phyloP scores from a whole-genome alignment of 306 rosid species.

The Prinsepia uniflora region DNA sequence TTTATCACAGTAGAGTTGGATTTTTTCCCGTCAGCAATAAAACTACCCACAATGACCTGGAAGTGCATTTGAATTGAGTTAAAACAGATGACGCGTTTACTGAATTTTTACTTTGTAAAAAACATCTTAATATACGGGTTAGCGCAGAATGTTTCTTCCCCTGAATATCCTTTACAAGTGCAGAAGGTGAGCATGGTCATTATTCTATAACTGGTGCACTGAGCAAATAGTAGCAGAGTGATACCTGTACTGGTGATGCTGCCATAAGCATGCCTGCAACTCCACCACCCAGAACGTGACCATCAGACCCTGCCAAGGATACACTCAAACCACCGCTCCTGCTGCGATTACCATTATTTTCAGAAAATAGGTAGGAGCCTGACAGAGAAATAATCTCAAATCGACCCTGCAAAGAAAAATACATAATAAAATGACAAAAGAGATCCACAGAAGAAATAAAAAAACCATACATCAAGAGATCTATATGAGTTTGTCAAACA shows the following conservation, averaged over 20 bases:
- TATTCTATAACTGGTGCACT: not conserved
- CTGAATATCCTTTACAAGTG: not conserved
- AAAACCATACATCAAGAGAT: not conserved
- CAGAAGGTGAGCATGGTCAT: constrained; percentile 12
- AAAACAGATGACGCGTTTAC: not conserved
- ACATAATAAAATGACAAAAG: not conserved
- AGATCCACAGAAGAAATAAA: not conserved
- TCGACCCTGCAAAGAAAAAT: constrained; percentile 52
- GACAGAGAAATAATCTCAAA: constrained; percentile 67
- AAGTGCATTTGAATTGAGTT: constrained; percentile 14
- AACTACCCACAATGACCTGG: constrained; percentile 77
- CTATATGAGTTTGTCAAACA: not conserved
- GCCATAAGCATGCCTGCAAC: constrained; percentile 71
- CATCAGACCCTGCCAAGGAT: constrained; percentile 55
- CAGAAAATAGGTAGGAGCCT: constrained; percentile 45
- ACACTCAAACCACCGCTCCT: constrained; percentile 48
- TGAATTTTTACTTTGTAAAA: constrained; percentile 4
- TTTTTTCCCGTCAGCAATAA: constrained; percentile 52
- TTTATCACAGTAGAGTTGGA: constrained; percentile 38
- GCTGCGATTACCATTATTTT: constrained; percentile 35
- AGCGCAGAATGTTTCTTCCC: not conserved
- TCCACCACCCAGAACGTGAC: constrained; percentile 68
- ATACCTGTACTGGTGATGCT: constrained; percentile 69
- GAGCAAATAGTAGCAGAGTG: constrained; percentile 16
- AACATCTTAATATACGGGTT: not conserved